Conservation (phyloP, 306 rosid genomes). For the Vigna nakashimae region DNA sequence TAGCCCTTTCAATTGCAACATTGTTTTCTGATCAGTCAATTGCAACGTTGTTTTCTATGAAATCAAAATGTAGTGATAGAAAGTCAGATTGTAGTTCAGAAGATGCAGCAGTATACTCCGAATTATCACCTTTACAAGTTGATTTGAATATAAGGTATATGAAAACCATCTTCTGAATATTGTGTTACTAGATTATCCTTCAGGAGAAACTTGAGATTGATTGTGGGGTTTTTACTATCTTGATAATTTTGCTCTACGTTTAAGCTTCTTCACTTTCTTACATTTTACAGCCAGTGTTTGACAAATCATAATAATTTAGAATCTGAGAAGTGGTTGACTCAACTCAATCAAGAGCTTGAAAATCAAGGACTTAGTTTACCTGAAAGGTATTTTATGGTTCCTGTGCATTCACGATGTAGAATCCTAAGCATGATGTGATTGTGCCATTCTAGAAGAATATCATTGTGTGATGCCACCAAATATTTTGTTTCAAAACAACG, state of each 20-base stretch:
- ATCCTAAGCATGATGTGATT: neutral
- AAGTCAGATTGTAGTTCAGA: slow-evolving; percentile 51
- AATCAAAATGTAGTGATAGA: slow-evolving; percentile 44
- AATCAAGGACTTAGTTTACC: slow-evolving; percentile 74
- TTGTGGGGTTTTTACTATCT: neutral
- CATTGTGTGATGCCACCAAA: neutral
- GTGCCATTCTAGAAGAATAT: slow-evolving; percentile 22
- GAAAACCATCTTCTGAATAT: neutral
- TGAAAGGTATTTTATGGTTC: slow-evolving; percentile 64
- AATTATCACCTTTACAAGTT: slow-evolving; percentile 51
- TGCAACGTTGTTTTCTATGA: slow-evolving; percentile 57
- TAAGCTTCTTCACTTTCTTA: slow-evolving; percentile 40
- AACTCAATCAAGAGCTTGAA: slow-evolving; percentile 67
- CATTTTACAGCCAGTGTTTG: slow-evolving; percentile 56
- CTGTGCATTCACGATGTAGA: slow-evolving; percentile 3
- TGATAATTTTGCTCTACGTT: neutral
- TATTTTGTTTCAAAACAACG: slow-evolving; percentile 1
- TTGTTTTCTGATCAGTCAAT: slow-evolving; percentile 56
- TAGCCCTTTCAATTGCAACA: slow-evolving; percentile 72
- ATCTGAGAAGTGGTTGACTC: slow-evolving; percentile 70
- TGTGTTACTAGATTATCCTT: neutral
- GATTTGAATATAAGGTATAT: slow-evolving; percentile 64
- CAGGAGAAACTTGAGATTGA: slow-evolving; percentile 19
- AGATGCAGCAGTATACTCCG: slow-evolving; percentile 54
- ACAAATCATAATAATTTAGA: slow-evolving; percentile 48